Percentiles rank a stretch among this genome's conserved stretches.
Evolutionary conservation across 1,284 basidiomycete species (phyloP).

Genomic region (Malassezia pachydermatis): DNA sequence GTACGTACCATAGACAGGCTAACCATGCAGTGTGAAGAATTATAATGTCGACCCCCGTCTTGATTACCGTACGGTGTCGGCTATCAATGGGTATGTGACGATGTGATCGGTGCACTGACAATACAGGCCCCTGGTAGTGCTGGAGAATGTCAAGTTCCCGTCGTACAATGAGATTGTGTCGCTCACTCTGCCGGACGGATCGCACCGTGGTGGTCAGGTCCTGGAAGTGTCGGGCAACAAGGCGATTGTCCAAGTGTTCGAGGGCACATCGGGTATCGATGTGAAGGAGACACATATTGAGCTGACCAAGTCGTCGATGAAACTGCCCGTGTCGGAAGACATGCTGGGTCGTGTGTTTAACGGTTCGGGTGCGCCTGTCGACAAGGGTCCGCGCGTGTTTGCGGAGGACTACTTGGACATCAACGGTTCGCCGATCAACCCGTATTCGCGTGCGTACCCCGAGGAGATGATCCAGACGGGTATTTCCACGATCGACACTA

Average conservation of each 20-base stretch:
- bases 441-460: constrained; percentile 96
- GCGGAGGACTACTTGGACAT: constrained; percentile 99
- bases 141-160: constrained; percentile 98
- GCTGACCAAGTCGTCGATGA: constrained; percentile 97
- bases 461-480: constrained; percentile 99
- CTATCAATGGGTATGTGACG: constrained; percentile 74
- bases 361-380: constrained; percentile 93
- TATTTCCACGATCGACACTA: constrained; percentile 66
- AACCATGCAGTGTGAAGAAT: constrained; percentile 46
- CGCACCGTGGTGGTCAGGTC: constrained; percentile 89
- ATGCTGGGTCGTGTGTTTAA: constrained; percentile 99
- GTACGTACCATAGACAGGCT: constrained; percentile 2
- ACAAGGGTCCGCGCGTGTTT: constrained; percentile 96
- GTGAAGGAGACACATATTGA: constrained; percentile 95
- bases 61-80: constrained; percentile 89
- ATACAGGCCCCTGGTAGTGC: constrained; percentile 61
- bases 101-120: constrained; percentile 17
- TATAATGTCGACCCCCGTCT: constrained; percentile 67
- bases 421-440: constrained; percentile 98
- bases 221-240: constrained; percentile 98
- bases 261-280: constrained; percentile 94
- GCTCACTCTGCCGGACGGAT: constrained; percentile 88
- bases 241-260: constrained; percentile 95
- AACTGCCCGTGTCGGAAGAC: constrained; percentile 96
- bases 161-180: constrained; percentile 99